Evolutionary conservation across 345 rosid genomes (phyloP).

Genomic region (Microthlaspi erraticum): DNA sequence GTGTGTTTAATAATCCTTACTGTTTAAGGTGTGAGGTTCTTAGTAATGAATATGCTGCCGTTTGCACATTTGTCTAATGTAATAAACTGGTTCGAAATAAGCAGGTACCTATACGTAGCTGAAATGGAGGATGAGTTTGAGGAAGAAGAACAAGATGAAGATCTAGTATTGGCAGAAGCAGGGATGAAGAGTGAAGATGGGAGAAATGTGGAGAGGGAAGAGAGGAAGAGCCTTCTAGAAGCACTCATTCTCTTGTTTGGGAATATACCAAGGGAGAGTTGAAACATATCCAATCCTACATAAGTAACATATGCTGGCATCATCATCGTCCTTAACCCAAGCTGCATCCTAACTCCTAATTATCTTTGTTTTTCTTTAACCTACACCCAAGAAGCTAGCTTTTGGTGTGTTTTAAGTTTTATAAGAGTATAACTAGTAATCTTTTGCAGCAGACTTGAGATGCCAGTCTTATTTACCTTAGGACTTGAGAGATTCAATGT

Average conservation of each 20-base stretch:
- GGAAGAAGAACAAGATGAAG: conserved; percentile 78
- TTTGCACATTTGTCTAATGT: conserved; percentile 7
- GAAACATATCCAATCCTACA: not conserved
- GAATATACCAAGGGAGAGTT: not conserved
- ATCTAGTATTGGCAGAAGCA: conserved; percentile 53
- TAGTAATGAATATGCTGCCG: not conserved
- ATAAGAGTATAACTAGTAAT: too few relatives aligned
- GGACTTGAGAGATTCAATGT: not conserved
- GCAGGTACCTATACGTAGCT: conserved; percentile 1
- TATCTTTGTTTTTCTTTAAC: not conserved
- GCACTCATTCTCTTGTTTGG: not conserved
- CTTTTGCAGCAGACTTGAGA: not conserved
- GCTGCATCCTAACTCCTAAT: not conserved
- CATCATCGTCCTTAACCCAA: not conserved
- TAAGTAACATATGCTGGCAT: too few relatives aligned
- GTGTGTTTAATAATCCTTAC: too few relatives aligned
- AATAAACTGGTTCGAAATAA: not conserved
- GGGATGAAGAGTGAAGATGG: conserved; percentile 42
- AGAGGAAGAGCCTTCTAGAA: conserved; percentile 9
- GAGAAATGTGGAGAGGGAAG: conserved; percentile 44
- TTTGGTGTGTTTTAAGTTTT: too few relatives aligned
- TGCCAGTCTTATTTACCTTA: not conserved
- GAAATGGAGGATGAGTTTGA: not conserved
- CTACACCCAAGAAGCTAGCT: too few relatives aligned
- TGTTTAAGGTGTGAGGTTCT: not conserved